phyloP scores from a whole-genome alignment of 2,329 filamentous ascomycete genomes.

The Cladophialophora yegresii region DNA sequence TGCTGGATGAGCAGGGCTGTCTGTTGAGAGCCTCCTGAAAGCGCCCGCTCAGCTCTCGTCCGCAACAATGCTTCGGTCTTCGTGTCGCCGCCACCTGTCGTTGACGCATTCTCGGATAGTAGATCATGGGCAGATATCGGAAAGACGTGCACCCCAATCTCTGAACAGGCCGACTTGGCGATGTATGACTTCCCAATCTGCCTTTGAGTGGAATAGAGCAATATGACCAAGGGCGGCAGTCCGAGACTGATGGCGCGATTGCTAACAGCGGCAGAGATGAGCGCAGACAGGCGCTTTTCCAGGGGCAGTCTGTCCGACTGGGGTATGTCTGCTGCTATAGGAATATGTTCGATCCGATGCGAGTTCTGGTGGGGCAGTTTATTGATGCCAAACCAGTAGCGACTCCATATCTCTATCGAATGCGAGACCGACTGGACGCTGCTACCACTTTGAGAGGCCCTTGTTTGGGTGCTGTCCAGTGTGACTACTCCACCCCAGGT shows the following conservation, averaged over 20 bases:
- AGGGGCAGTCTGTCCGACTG: constrained; percentile 59
- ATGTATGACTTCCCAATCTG: constrained; percentile 89
- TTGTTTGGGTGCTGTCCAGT: constrained; percentile 82
- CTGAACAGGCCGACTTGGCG: constrained; percentile 74
- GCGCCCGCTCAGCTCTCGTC: constrained; percentile 81
- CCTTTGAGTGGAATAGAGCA: constrained; percentile 87
- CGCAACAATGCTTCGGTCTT: constrained; percentile 92
- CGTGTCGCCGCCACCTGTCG: constrained; percentile 81
- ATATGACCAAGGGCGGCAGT: constrained; percentile 82
- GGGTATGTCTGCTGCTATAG: constrained; percentile 37
- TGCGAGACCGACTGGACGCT: constrained; percentile 79
- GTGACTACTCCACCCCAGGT: constrained; percentile 83
- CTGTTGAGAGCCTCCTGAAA: constrained; percentile 80
- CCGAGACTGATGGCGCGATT: constrained; percentile 81
- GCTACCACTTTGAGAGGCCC: constrained; percentile 88
- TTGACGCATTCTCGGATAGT: constrained; percentile 72
- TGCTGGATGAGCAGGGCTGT: constrained; percentile 86
- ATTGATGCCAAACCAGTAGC: constrained; percentile 82
- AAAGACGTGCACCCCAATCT: constrained; percentile 88
- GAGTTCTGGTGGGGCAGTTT: constrained; percentile 56
- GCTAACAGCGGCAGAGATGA: constrained; percentile 87
- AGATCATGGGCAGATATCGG: constrained; percentile 90
- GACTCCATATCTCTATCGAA: constrained; percentile 76
- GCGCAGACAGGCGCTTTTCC: constrained; percentile 73
- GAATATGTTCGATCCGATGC: constrained; percentile 43